phyloP scores from a whole-genome alignment of 139 green algal species.

The Chlamydomonas schloesseri region DNA sequence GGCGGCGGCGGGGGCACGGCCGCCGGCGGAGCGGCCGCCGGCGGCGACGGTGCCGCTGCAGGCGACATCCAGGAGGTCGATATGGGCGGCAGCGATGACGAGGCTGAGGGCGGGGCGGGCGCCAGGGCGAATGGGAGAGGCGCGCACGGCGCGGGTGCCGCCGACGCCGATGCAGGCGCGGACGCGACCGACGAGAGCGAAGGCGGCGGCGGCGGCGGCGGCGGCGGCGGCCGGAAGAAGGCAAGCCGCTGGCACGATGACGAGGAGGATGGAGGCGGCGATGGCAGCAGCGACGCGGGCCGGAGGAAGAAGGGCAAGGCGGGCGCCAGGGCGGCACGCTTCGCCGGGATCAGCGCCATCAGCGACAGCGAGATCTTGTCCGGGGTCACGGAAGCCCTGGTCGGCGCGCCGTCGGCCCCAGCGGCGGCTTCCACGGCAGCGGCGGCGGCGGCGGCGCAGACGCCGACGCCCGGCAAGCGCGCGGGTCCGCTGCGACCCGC shows the following conservation, averaged over 20 bases:
- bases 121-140: too few relatives aligned
- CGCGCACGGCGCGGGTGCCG: too few relatives aligned
- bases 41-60: too few relatives aligned
- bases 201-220: too few relatives aligned
- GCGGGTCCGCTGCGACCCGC: neutral
- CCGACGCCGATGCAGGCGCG: neutral
- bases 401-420: neutral
- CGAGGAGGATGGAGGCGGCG: neutral
- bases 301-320: conserved; percentile 11
- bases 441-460: neutral
- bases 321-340: neutral
- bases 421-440: too few relatives aligned
- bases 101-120: neutral
- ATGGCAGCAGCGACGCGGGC: neutral
- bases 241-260: conserved; percentile 6
- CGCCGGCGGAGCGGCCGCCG: too few relatives aligned
- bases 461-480: neutral
- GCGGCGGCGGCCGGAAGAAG: neutral
- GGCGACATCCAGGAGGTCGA: conserved; percentile 68
- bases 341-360: too few relatives aligned
- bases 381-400: neutral
- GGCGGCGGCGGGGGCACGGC: neutral
- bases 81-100: conserved; percentile 55
- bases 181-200: neutral
- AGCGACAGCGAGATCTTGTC: too few relatives aligned